Conservation (phyloP, 78 protist genomes). For the Dictyostelium intermedium region DNA sequence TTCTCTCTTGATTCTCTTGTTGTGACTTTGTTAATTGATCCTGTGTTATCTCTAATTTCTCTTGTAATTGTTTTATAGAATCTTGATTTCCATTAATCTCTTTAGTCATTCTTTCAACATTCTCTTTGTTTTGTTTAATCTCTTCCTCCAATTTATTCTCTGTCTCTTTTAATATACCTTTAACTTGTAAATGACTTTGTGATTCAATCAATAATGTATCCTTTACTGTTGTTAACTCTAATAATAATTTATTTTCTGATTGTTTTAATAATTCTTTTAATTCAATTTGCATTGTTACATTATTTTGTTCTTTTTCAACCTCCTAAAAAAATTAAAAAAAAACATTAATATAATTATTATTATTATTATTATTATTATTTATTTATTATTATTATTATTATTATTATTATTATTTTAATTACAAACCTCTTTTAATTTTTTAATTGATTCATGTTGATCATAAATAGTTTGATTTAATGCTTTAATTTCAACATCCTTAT, state of each 20-base stretch:
- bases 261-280: constrained; percentile 1
- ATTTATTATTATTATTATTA: neutral
- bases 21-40: neutral
- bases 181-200: constrained; percentile 4
- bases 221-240: neutral
- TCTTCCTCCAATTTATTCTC: neutral
- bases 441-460: constrained; percentile 5
- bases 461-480: constrained; percentile 22
- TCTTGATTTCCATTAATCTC: neutral
- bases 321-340: neutral
- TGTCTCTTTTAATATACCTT: neutral
- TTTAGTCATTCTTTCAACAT: neutral
- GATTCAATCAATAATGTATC: constrained; percentile 17
- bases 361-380: neutral
- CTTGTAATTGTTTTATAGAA: neutral
- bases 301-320: neutral
- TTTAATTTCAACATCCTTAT: constrained; percentile 25
- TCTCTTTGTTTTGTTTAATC: neutral
- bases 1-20: neutral
- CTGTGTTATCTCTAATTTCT: neutral
- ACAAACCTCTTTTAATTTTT: neutral
- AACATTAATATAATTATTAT: neutral
- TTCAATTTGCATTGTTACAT: neutral
- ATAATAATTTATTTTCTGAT: neutral
- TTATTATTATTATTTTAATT: too few species aligned